Conservation (phyloP, 495 filamentous ascomycete species). For the Hypoxylon crocopeplum region DNA sequence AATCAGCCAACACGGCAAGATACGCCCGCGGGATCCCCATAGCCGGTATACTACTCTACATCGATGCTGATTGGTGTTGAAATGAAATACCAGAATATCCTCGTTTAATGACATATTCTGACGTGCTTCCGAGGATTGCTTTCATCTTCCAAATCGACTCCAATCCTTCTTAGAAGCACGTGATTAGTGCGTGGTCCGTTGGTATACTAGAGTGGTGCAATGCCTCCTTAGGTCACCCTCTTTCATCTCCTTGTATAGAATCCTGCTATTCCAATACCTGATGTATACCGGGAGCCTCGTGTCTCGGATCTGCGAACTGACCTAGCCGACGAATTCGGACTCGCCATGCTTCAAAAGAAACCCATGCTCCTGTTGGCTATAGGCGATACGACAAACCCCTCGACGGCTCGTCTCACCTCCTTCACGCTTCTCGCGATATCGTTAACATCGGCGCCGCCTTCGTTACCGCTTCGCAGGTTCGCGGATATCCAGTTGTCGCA, state of each 20-base stretch:
- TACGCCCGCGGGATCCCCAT: not conserved
- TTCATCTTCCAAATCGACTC: conserved; percentile 1
- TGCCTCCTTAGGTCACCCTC: not conserved
- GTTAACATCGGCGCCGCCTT: conserved; percentile 42
- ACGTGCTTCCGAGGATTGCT: not conserved
- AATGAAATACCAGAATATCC: conserved; percentile 1
- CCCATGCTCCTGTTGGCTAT: conserved; percentile 31
- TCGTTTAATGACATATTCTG: conserved; percentile 3
- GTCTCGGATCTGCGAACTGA: not conserved
- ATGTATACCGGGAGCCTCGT: not conserved
- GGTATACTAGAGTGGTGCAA: conserved; percentile 6
- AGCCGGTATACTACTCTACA: not conserved
- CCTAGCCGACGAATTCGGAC: not conserved
- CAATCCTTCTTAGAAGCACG: not conserved
- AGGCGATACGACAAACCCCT: conserved; percentile 30
- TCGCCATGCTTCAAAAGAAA: conserved; percentile 30
- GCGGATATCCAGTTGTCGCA: conserved; percentile 47
- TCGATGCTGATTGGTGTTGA: not conserved
- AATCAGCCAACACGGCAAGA: not conserved
- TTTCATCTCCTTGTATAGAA: conserved; percentile 12
- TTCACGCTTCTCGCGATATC: conserved; percentile 29
- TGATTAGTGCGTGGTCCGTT: not conserved
- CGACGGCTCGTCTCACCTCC: conserved; percentile 31
- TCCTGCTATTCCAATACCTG: conserved; percentile 25
- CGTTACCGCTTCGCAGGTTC: conserved; percentile 24